phyloP scores from a whole-genome alignment of 371 early-diverging fungal genomes.

The Nosema muscidifuracis region DNA sequence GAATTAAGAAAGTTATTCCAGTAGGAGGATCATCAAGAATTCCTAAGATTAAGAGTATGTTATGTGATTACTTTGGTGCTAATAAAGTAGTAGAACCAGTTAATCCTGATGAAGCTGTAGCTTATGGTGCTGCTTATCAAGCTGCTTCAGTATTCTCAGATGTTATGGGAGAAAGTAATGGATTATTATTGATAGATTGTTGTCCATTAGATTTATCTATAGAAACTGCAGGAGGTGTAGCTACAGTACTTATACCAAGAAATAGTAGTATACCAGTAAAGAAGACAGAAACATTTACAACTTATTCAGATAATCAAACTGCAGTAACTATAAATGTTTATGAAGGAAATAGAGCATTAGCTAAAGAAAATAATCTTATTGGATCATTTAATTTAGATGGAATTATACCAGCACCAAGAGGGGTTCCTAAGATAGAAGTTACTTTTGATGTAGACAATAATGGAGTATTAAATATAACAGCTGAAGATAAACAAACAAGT shows the following conservation, averaged over 20 bases:
- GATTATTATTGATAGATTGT: conserved; percentile 48
- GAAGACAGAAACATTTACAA: conserved; percentile 55
- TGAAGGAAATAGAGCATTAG: conserved; percentile 41
- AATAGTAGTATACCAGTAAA: conserved; percentile 53
- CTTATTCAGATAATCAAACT: conserved; percentile 56
- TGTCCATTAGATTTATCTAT: conserved; percentile 61
- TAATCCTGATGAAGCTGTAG: conserved; percentile 62
- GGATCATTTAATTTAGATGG: conserved; percentile 41
- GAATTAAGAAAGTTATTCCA: conserved; percentile 56
- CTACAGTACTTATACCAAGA: conserved; percentile 47
- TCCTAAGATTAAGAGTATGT: conserved; percentile 55
- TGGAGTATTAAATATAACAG: conserved; percentile 43
- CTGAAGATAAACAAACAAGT: conserved; percentile 41
- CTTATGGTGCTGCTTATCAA: conserved; percentile 61
- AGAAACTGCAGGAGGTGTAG: conserved; percentile 44
- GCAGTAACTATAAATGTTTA: conserved; percentile 53
- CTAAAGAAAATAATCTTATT: conserved; percentile 34
- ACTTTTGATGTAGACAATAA: conserved; percentile 29
- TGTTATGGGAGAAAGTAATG: conserved; percentile 20
- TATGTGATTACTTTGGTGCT: conserved; percentile 53
- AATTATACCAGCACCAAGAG: conserved; percentile 33
- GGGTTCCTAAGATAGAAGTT: conserved; percentile 53
- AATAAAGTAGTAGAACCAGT: conserved; percentile 48
- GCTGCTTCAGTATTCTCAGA: conserved; percentile 50
- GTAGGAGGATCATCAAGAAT: conserved; percentile 64